Conservation (phyloP, 129 eudicot genomes). For the Helianthus tuberosus region DNA sequence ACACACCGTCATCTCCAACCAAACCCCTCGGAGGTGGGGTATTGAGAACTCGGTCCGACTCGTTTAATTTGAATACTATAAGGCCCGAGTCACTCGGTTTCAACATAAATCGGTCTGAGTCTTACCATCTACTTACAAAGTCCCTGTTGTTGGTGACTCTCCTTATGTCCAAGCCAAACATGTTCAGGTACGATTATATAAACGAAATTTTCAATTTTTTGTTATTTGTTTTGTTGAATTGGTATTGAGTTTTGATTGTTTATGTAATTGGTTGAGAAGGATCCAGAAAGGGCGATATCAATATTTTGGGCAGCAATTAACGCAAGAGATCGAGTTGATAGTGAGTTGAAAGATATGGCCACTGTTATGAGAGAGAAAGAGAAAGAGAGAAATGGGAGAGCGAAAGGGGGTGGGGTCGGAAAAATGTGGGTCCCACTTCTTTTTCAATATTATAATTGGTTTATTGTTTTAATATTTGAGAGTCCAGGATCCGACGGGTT, state of each 20-base stretch:
- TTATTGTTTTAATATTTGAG: too few species aligned
- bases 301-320: constrained; percentile 98
- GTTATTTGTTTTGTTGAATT: not conserved
- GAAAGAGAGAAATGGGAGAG: too few species aligned
- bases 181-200: constrained; percentile 64
- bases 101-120: constrained; percentile 50
- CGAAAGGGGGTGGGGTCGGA: too few species aligned
- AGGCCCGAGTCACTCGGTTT: constrained; percentile 46
- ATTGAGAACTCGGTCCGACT: constrained; percentile 78
- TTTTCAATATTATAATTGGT: too few species aligned
- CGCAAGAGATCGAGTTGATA: constrained; percentile 96
- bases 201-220: not conserved
- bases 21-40: constrained; percentile 68
- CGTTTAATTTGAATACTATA: constrained; percentile 57
- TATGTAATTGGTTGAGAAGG: constrained; percentile 91
- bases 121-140: constrained; percentile 93
- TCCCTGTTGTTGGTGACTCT: constrained; percentile 83
- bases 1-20: constrained; percentile 76
- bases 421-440: too few species aligned
- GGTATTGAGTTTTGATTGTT: constrained; percentile 2
- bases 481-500: too few species aligned
- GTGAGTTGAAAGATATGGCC: constrained; percentile 99
- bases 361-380: constrained; percentile 64
- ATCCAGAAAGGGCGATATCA: constrained; percentile 95
- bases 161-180: constrained; percentile 98